Evolutionary conservation across 23 red algal genomes (phyloP), one percentile per base, ranked within the genome.

Genomic region (Agarophyton chilense): DNA sequence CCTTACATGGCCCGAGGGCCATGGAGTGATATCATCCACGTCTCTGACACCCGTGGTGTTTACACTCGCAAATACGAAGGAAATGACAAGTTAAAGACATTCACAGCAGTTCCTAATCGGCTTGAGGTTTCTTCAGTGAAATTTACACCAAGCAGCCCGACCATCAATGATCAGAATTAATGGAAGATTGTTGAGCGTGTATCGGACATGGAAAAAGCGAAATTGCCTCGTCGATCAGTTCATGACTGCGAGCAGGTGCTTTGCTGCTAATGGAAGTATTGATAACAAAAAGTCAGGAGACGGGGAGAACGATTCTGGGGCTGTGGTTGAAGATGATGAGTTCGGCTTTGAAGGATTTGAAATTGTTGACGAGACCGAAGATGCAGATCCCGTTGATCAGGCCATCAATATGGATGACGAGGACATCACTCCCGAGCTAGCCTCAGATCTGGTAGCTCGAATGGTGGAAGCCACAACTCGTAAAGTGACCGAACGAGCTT

Each of bases 401-500:
- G 64, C 38, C n/a, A 41, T 55, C 21, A 60, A 51, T 26, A 67
- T 52, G 25, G 39, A 58, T 1, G 73, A 78, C 18, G 51, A 89
- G 45, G 70, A 63, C 19, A 62, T 79, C 31, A 89, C 85, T 9
- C 85, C 85, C 34, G 85, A 89, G 49, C 35, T 89, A 34, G 85
- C 85, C 5, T 55, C 70, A 31, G 85, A 89, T 50, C 52, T 78
- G 12, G 72, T 89, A 4, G 51, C 67, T 31, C 67, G 85, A 9
- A 78, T 89, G 85, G 72, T 89, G 14, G 71, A 78, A 52, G 67
- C 85, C 22, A 72, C 85, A 45, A 67, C 85, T 53, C 70, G 72
- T 6, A 53, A 26, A 18, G 22, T 89, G 51, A 54, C 38, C 8
- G 73, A 78, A 21, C 85, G 50, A 56, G n/a, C 71, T n/a, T 56